Percentiles rank a stretch among this genome's conserved stretches.
Conservation (phyloP, 1,284 basidiomycete genomes). For the Melampsora larici-populina region DNA sequence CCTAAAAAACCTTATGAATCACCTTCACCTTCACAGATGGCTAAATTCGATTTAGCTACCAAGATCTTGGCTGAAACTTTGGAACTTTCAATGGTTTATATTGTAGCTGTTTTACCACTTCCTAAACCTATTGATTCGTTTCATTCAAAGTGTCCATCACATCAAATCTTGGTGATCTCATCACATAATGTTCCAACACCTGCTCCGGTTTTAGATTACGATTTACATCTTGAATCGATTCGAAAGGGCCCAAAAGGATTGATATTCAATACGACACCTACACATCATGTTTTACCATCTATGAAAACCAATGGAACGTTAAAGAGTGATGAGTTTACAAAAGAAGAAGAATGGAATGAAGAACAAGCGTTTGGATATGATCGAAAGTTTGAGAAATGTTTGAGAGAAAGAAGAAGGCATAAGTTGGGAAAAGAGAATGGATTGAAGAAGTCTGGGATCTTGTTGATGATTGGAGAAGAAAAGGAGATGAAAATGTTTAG, state of each 20-base stretch:
- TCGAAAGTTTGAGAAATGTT: not conserved
- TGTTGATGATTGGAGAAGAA: not conserved
- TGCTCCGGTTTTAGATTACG: conserved; percentile 48
- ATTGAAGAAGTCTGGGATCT: not conserved
- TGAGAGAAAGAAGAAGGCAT: not conserved
- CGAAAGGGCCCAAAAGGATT: conserved; percentile 48
- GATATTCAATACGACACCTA: conserved; percentile 46
- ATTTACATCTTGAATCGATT: conserved; percentile 48
- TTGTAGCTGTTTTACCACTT: conserved; percentile 29
- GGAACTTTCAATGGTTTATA: conserved; percentile 48
- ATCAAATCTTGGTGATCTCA: conserved; percentile 39
- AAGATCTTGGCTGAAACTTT: conserved; percentile 46
- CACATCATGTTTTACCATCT: conserved; percentile 3
- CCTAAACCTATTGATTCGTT: not conserved
- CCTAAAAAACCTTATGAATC: not conserved
- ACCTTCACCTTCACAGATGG: not conserved
- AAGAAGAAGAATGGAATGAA: not conserved
- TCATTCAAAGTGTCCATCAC: not conserved
- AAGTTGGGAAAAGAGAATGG: not conserved
- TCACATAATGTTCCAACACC: conserved; percentile 46
- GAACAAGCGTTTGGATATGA: not conserved
- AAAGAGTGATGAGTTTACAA: not conserved
- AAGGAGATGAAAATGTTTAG: not conserved
- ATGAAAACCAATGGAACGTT: not conserved
- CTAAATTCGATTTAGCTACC: conserved; percentile 47